These are phyloP conservation scores for Pyrrhoderma noxium DNA, from an alignment of 1,284 basidiomycete species.

Conservation along the genomic window DNA sequence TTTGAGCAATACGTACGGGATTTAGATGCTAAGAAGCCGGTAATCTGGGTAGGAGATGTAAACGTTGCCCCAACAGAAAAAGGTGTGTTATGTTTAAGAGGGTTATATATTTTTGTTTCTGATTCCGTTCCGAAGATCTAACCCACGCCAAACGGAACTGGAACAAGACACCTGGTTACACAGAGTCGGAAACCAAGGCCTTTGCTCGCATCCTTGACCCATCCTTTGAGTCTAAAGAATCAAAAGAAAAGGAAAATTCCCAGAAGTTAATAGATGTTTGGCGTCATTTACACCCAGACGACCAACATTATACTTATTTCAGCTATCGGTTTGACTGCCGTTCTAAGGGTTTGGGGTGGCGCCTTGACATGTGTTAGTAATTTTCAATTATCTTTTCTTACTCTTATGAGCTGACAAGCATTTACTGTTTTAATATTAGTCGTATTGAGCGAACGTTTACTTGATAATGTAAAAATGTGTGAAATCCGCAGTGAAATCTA, in stretches of 20 bases:
- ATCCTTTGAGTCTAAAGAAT: slow-evolving; percentile 27
- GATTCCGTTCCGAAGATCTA: slow-evolving; percentile 40
- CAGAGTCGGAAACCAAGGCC: slow-evolving; percentile 67
- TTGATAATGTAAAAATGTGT: slow-evolving; percentile 59
- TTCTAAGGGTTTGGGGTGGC: slow-evolving; percentile 78
- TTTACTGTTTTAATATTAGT: slow-evolving; percentile 48
- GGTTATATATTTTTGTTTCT: not conserved
- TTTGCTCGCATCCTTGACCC: slow-evolving; percentile 57
- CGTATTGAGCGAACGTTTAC: slow-evolving; percentile 62
- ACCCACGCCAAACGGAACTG: slow-evolving; percentile 61
- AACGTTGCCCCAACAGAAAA: slow-evolving; percentile 77
- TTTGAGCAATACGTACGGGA: slow-evolving; percentile 67
- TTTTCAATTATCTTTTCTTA: not conserved
- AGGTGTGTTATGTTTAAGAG: slow-evolving; percentile 33
- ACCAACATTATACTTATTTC: slow-evolving; percentile 76
- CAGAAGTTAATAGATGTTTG: slow-evolving; percentile 72
- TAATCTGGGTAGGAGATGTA: slow-evolving; percentile 86
- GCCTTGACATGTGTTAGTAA: slow-evolving; percentile 77
- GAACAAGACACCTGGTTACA: slow-evolving; percentile 79
- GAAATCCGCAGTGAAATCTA: slow-evolving; percentile 81
- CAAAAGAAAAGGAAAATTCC: slow-evolving; percentile 19
- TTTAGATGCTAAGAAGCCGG: slow-evolving; percentile 71
- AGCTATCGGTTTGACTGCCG: slow-evolving; percentile 80
- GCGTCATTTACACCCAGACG: slow-evolving; percentile 67
- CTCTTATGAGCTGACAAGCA: slow-evolving; percentile 11